Conservation (phyloP, 1,284 basidiomycete species). For the Naganishia liquefaciens region DNA sequence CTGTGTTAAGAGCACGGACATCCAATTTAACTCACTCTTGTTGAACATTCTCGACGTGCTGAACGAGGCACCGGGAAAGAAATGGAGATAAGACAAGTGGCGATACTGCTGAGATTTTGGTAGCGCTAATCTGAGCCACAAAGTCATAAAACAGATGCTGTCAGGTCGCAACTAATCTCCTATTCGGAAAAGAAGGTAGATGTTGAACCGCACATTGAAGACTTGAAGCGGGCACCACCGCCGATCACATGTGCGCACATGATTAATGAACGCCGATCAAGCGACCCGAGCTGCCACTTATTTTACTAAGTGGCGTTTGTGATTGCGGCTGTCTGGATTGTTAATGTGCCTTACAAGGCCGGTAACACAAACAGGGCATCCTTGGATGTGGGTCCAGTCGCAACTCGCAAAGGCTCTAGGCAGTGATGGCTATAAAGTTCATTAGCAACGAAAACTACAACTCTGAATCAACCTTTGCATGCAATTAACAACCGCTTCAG, state of each 20-base stretch:
- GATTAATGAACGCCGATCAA: constrained; percentile 21
- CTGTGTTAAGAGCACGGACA: not conserved
- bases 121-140: not conserved
- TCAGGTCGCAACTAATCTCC: too few species aligned
- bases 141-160: not conserved
- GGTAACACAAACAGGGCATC: too few species aligned
- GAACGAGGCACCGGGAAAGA: not conserved
- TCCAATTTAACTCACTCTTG: constrained; percentile 10
- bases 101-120: not conserved
- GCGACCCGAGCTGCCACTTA: too few species aligned
- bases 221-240: not conserved
- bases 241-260: constrained; percentile 9
- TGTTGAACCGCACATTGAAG: not conserved
- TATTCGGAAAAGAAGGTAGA: too few species aligned
- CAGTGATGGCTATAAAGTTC: constrained; percentile 18
- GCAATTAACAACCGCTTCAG: too few species aligned
- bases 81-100: too few species aligned
- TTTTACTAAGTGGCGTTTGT: too few species aligned
- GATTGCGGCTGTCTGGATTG: too few species aligned
- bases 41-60: constrained; percentile 4
- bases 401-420: too few species aligned
- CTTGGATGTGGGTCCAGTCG: too few species aligned
- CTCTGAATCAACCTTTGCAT: constrained; percentile 8
- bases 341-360: too few species aligned
- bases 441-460: constrained; percentile 28